Base-by-base conservation (phyloP, 2,329 filamentous ascomycete genomes). In the Pseudogymnoascus sp. region DNA sequence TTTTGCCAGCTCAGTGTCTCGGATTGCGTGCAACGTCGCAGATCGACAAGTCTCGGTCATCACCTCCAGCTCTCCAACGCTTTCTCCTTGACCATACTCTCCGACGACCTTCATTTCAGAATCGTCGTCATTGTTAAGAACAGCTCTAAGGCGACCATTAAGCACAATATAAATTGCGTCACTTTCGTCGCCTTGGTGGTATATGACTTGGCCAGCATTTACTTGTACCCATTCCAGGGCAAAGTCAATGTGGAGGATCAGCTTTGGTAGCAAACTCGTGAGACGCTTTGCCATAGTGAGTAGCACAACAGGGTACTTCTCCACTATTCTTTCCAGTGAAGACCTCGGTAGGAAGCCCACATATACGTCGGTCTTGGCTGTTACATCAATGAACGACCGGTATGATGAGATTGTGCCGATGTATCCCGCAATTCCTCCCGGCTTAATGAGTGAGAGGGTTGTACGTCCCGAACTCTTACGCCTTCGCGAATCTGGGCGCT, bases 171-270 rank as follows among this genome's bases (percentile, higher is more conserved):
- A 99, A 42, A 99, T 99, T 1, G 96, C 93, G 75, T 99, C 95
- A 71, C 95, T 99, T 68, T 97, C 95, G 68, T 99, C 93, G 2
- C 87, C 87, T 75, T 96, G 90, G 68, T 96, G 91, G 73, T 96
- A 96, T 37, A 99, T 90, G 8, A 97, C 90, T 73, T 99, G 92
- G 0, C 95, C 93, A 3, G 95, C 91, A 75, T 91, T 92, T 66
- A 99, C 92, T 73, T 99, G 96, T 2, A 97, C 87, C 95, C 96
- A 99, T 78, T 99, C 96, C 16, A 99, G 81, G 3, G 95, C 95
- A 77, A 99, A 99, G 75, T 99, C 95, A 67, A 99, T 97, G 71
- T 99, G 95, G 14, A 97, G 80, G 66, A 99, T 93, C 62, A 99
- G 79, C 12, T 91, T 86, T 0, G 96, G 95, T 3, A 99, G 79